Conservation (phyloP, 1,284 basidiomycete genomes). For the Porogramme epimiltina region DNA sequence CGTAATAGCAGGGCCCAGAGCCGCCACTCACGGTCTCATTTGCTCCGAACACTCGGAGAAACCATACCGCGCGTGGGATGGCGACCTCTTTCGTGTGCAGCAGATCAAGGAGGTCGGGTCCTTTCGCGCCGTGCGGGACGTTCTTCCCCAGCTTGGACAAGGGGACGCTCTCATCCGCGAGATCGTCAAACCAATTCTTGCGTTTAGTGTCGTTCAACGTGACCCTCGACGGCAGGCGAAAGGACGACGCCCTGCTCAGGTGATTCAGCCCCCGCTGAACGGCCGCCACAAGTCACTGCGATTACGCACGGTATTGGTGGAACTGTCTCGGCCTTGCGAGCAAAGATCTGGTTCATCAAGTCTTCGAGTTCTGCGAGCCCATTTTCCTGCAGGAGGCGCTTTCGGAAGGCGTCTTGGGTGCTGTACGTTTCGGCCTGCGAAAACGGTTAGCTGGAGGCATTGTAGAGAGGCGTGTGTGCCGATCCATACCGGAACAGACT, state of each 20-base stretch:
- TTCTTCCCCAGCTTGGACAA: conserved; percentile 86
- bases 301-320: conserved; percentile 63
- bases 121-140: conserved; percentile 93
- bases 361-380: conserved; percentile 73
- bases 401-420: conserved; percentile 55
- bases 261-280: neutral
- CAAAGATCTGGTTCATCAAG: conserved; percentile 80
- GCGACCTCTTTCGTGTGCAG: conserved; percentile 83
- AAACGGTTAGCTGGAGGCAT: neutral
- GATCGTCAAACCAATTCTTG: conserved; percentile 87
- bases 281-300: neutral
- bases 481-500: conserved; percentile 61
- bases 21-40: conserved; percentile 80
- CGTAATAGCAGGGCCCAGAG: neutral
- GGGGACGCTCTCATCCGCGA: conserved; percentile 88
- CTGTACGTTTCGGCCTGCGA: conserved; percentile 67
- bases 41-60: conserved; percentile 91
- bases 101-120: conserved; percentile 88
- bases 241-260: conserved; percentile 63
- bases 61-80: conserved; percentile 91
- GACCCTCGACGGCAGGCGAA: conserved; percentile 85
- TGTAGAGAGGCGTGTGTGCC: neutral
- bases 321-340: conserved; percentile 56
- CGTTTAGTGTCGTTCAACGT: conserved; percentile 91
- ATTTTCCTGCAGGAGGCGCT: conserved; percentile 49